A percentile compares a stretch with the other conserved stretches of the same genome.
These are phyloP conservation scores for Metschnikowia anglica DNA, from an alignment of 805 yeast genomes.

Conservation along the genomic window DNA sequence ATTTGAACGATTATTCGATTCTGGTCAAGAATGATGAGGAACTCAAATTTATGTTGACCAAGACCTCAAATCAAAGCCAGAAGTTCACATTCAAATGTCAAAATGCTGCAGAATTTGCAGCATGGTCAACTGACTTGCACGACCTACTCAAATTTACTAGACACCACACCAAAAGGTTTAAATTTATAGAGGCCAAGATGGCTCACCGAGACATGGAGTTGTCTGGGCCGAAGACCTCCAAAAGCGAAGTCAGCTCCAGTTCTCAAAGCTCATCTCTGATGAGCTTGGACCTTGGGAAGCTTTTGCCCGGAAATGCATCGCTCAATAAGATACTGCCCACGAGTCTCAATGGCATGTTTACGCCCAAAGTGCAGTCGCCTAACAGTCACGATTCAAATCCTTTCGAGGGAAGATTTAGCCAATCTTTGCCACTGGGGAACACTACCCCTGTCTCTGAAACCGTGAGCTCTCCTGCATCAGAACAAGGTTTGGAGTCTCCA, in stretches of 20 bases:
- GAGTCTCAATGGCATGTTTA: constrained; percentile 37
- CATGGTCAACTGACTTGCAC: constrained; percentile 56
- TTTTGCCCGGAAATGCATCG: constrained; percentile 17
- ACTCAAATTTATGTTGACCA: constrained; percentile 36
- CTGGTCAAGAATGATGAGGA: constrained; percentile 32
- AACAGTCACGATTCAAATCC: constrained; percentile 34
- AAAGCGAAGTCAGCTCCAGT: constrained; percentile 1
- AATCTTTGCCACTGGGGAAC: constrained; percentile 7
- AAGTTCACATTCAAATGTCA: constrained; percentile 46
- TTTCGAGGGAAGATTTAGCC: constrained; percentile 33
- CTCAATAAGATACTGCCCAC: constrained; percentile 13
- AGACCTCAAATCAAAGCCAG: constrained; percentile 27
- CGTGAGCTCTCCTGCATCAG: constrained; percentile 10
- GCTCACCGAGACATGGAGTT: constrained; percentile 18
- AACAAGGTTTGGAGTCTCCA: constrained; percentile 13
- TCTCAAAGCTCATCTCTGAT: constrained; percentile 9
- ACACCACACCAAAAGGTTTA: constrained; percentile 49
- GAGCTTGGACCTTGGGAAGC: constrained; percentile 18
- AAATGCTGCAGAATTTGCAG: constrained; percentile 41
- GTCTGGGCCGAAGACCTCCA: constrained; percentile 3
- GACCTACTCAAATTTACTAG: constrained; percentile 50
- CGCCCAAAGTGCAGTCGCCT: constrained; percentile 40
- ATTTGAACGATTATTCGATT: constrained; percentile 38
- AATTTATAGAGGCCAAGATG: constrained; percentile 45
- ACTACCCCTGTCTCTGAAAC: constrained; percentile 4